These are phyloP conservation scores for Linum tenue DNA, from an alignment of 345 rosid species.

Conservation along the genomic window DNA sequence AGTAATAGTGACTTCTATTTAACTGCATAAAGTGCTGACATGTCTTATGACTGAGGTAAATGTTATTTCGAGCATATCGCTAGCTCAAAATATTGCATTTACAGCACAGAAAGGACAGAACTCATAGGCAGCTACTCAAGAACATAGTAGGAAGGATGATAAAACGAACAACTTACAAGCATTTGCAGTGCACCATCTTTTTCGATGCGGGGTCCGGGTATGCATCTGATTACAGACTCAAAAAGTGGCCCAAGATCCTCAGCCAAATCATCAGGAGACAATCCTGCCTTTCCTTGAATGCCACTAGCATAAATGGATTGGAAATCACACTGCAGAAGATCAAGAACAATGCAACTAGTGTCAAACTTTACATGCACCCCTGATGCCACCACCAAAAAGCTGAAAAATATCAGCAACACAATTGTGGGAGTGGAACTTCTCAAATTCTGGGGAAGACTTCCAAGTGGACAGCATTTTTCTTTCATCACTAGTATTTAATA, in stretches of 20 bases:
- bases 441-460: too few species aligned
- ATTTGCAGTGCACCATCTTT: slow-evolving; percentile 95
- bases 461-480: too few species aligned
- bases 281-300: slow-evolving; percentile 86
- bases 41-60: too few species aligned
- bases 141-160: background rate
- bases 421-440: too few species aligned
- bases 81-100: too few species aligned
- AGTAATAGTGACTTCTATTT: too few species aligned
- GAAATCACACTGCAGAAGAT: slow-evolving; percentile 75
- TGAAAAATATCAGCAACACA: too few species aligned
- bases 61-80: too few species aligned
- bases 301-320: slow-evolving; percentile 95
- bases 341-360: background rate
- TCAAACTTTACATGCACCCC: background rate
- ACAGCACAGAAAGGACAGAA: background rate
- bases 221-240: slow-evolving; percentile 85
- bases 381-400: too few species aligned
- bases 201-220: slow-evolving; percentile 82
- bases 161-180: slow-evolving; percentile 55
- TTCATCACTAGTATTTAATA: too few species aligned
- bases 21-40: too few species aligned
- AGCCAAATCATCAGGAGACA: slow-evolving; percentile 71
- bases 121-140: background rate
- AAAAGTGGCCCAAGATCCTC: slow-evolving; percentile 94